Evolutionary conservation across 176 grass and related monocot species (phyloP).

Genomic region (Musa beccarii): DNA sequence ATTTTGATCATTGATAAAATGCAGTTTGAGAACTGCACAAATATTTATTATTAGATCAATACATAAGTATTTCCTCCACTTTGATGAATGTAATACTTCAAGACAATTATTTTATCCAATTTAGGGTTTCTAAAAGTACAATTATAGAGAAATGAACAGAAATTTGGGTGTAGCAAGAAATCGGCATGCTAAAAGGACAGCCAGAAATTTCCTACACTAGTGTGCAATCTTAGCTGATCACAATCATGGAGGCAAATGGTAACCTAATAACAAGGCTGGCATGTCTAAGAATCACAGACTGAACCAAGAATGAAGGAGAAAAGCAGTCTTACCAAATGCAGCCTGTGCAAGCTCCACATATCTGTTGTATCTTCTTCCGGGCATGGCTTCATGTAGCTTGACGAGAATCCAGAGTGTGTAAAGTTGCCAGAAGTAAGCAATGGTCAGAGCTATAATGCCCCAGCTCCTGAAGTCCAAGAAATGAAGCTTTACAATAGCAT

Average conservation of each 20-base stretch:
- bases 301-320: not conserved
- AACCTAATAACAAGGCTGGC: too few species aligned
- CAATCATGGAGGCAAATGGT: not conserved
- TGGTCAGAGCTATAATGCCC: conserved; percentile 80
- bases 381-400: conserved; percentile 95
- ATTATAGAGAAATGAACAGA: too few species aligned
- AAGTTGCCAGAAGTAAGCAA: conserved; percentile 97
- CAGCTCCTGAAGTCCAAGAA: conserved; percentile 67
- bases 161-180: too few species aligned
- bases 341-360: conserved; percentile 96
- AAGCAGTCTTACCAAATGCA: conserved; percentile 73
- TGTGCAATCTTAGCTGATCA: not conserved
- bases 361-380: conserved; percentile 91
- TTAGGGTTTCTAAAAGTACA: too few species aligned
- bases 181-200: too few species aligned
- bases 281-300: not conserved
- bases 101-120: too few species aligned
- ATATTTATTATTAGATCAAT: too few species aligned
- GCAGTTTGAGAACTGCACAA: too few species aligned
- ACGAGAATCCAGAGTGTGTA: conserved; percentile 92
- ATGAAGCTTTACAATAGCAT: conserved; percentile 4
- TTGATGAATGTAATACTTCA: too few species aligned
- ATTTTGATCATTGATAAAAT: too few species aligned
- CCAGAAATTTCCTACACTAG: not conserved
- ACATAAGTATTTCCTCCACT: too few species aligned